Conservation (phyloP, 306 rosid genomes). For the Rubus parviflorus region DNA sequence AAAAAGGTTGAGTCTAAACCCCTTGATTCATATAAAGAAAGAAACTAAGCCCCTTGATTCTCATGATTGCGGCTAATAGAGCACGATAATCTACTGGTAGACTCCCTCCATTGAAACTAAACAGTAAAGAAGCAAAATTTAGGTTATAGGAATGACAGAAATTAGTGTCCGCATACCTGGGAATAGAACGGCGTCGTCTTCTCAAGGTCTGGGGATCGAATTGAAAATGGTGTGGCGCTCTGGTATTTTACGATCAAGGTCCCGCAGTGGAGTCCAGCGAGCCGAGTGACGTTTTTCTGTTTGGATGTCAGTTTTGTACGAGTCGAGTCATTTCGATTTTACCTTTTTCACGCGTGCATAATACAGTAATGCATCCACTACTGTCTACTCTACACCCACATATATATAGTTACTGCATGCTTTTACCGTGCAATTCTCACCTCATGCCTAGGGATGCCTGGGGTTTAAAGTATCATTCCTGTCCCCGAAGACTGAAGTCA, state of each 20-base stretch:
- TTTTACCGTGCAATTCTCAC: no score
- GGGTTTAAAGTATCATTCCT: no score
- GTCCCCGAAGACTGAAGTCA: no score
- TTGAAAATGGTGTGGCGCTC: slow-evolving; percentile 4
- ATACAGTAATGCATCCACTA: not conserved
- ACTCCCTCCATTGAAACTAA: not conserved
- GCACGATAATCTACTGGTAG: not conserved
- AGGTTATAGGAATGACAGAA: not conserved
- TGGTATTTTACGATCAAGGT: not conserved
- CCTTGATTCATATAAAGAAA: not conserved
- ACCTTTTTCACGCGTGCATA: not conserved
- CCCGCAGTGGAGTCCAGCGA: not conserved
- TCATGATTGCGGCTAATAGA: not conserved
- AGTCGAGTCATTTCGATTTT: not conserved
- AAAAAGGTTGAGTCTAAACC: not conserved
- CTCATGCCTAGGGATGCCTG: no score
- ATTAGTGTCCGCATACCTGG: not conserved
- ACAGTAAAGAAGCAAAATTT: slow-evolving; percentile 13
- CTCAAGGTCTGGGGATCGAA: not conserved
- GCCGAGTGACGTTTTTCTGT: slow-evolving; percentile 8
- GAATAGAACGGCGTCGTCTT: not conserved
- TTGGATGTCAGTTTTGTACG: slow-evolving; percentile 1
- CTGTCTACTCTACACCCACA: not conserved
- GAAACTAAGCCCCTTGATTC: not conserved
- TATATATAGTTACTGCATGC: not conserved